These are phyloP conservation scores for Gracilaria gracilis DNA, from an alignment of 23 red algal species.

Conservation along the genomic window DNA sequence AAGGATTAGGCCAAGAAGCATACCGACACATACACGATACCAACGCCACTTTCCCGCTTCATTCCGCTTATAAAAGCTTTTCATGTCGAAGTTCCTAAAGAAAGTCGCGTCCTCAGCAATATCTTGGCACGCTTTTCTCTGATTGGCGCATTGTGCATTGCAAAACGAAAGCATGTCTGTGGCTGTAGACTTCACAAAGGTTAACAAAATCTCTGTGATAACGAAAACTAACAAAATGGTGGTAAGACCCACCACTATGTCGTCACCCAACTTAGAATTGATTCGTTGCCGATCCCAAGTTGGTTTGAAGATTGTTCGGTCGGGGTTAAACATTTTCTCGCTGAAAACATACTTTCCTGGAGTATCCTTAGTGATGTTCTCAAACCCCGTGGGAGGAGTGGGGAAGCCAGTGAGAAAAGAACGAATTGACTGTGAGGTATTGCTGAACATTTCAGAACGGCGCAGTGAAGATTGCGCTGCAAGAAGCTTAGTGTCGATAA, in stretches of 20 bases:
- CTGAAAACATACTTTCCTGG: slow-evolving; percentile 21
- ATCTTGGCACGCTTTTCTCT: not conserved
- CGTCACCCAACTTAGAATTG: not conserved
- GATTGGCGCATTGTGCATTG: not conserved
- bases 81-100: not conserved
- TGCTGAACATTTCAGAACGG: not conserved
- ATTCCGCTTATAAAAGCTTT: not conserved
- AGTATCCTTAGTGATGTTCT: not conserved
- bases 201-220: slow-evolving; percentile 25
- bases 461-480: not conserved
- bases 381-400: not conserved
- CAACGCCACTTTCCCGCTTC: not conserved
- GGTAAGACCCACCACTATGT: slow-evolving; percentile 33
- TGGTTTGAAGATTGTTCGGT: not conserved
- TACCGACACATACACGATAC: not conserved
- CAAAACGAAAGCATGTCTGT: not conserved
- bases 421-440: not conserved
- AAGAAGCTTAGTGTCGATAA: not conserved
- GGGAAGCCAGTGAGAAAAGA: not conserved
- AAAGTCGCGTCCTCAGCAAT: not conserved
- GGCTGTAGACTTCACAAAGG: not conserved
- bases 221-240: slow-evolving; percentile 31
- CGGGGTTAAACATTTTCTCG: not conserved
- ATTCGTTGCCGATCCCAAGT: not conserved
- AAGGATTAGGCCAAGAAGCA: not conserved